A percentile compares a stretch with the other conserved stretches of the same genome.
These are phyloP conservation scores for Penicillium malachiteum DNA, from an alignment of 495 filamentous ascomycete species.

Conservation along the genomic window DNA sequence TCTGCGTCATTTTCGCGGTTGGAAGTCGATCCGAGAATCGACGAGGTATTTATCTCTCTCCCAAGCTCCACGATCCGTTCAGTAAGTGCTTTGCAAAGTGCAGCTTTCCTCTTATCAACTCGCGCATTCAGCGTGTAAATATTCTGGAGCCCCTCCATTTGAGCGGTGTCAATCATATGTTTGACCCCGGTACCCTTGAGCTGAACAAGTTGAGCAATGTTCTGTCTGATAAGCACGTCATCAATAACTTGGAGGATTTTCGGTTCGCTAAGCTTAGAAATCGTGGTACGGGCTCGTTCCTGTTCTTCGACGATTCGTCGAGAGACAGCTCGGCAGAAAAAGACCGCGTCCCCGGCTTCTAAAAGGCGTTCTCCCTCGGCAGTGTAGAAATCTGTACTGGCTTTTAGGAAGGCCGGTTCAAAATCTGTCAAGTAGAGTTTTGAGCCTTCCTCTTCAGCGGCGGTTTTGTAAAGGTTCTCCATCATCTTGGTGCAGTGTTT, in stretches of 20 bases:
- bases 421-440: constrained; percentile 85
- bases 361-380: constrained; percentile 71
- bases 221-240: constrained; percentile 69
- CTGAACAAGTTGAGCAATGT: constrained; percentile 77
- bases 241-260: constrained; percentile 82
- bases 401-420: constrained; percentile 71
- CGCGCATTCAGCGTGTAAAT: constrained; percentile 75
- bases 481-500: constrained; percentile 87
- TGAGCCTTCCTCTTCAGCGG: constrained; percentile 63
- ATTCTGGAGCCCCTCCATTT: constrained; percentile 68
- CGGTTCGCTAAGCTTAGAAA: constrained; percentile 64
- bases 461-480: constrained; percentile 81
- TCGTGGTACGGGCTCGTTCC: constrained; percentile 74
- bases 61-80: constrained; percentile 78
- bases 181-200: constrained; percentile 81
- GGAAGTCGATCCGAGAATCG: constrained; percentile 26
- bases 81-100: constrained; percentile 68
- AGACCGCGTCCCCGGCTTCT: constrained; percentile 72
- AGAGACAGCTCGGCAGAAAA: constrained; percentile 77
- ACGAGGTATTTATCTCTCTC: constrained; percentile 71
- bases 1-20: constrained; percentile 32
- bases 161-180: constrained; percentile 90
- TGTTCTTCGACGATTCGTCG: constrained; percentile 76
- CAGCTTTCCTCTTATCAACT: constrained; percentile 72
- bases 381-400: constrained; percentile 72